These are phyloP conservation scores for Aspergillus transmontanensis DNA, from an alignment of 2,329 filamentous ascomycete species.

Conservation along the genomic window DNA sequence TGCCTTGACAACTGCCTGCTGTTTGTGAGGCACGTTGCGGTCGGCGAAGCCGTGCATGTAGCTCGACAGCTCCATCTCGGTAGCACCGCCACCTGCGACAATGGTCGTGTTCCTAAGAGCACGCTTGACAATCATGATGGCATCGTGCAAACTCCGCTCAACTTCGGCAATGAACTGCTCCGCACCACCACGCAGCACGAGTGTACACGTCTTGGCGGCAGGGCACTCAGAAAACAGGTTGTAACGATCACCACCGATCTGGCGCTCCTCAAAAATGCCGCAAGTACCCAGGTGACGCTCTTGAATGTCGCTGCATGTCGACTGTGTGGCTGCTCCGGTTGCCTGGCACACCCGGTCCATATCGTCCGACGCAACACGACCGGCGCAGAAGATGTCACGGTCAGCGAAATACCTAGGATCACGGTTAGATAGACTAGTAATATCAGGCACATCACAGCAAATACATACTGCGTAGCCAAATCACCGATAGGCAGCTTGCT, in stretches of 20 bases:
- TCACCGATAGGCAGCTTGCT: conserved; percentile 98
- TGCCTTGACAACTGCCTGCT: conserved; percentile 95
- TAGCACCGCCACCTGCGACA: conserved; percentile 90
- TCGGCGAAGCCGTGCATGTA: conserved; percentile 93
- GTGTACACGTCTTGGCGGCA: conserved; percentile 92
- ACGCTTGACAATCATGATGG: conserved; percentile 99
- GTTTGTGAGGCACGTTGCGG: conserved; percentile 89
- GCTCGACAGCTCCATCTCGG: conserved; percentile 94
- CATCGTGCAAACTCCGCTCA: conserved; percentile 95
- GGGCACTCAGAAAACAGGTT: conserved; percentile 98
- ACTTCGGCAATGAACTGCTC: conserved; percentile 99
- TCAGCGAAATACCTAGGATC: conserved; percentile 77
- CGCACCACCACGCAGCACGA: conserved; percentile 90
- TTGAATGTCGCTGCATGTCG: conserved; percentile 93
- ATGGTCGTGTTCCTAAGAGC: conserved; percentile 93
- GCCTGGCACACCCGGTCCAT: conserved; percentile 96
- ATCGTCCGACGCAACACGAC: conserved; percentile 86
- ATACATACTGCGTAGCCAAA: conserved; percentile 78
- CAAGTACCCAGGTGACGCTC: conserved; percentile 88
- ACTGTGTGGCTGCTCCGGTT: conserved; percentile 88
- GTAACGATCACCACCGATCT: conserved; percentile 96
- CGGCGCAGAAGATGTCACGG: conserved; percentile 96
- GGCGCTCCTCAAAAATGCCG: conserved; percentile 87
- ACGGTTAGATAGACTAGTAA: conserved; percentile 4
- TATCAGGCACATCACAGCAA: neutral